A percentile compares a stretch with the other conserved stretches of the same genome.
Evolutionary conservation across 352 stramenopile species (phyloP).

Genomic region (Aphanomyces invadans): DNA sequence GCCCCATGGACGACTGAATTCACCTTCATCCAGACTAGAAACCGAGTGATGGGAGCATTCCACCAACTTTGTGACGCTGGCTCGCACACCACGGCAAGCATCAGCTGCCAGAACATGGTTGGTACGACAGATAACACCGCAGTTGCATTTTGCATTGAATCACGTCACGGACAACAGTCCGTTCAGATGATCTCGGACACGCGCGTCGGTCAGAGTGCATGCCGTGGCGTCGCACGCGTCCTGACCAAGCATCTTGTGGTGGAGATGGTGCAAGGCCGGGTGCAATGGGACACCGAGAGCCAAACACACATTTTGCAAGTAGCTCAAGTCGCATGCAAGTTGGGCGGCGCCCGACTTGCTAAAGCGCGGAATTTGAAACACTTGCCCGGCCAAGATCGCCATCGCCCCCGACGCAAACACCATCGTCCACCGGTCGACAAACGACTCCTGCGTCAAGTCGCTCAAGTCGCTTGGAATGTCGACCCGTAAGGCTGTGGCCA

Average conservation of each 20-base stretch:
- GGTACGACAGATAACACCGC: too few relatives aligned
- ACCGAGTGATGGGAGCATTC: too few relatives aligned
- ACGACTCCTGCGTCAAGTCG: constrained; percentile 31
- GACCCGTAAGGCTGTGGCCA: constrained; percentile 24
- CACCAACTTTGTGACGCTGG: too few relatives aligned
- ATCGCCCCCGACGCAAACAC: constrained; percentile 56
- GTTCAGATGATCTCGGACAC: too few relatives aligned
- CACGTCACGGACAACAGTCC: too few relatives aligned
- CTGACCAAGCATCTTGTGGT: neutral
- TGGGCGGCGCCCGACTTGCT: constrained; percentile 52
- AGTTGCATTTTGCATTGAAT: too few relatives aligned
- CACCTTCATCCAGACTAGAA: too few relatives aligned
- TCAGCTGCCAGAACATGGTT: too few relatives aligned
- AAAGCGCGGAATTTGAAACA: constrained; percentile 52
- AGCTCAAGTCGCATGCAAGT: constrained; percentile 57
- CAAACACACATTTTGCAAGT: constrained; percentile 75
- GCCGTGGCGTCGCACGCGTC: neutral
- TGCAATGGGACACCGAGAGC: constrained; percentile 41
- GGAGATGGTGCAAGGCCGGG: constrained; percentile 2
- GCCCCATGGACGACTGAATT: too few relatives aligned
- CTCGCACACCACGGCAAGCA: too few relatives aligned
- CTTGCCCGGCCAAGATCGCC: constrained; percentile 40
- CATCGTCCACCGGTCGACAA: constrained; percentile 73
- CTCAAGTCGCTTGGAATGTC: constrained; percentile 25
- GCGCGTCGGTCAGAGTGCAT: neutral